Evolutionary conservation across 257 asterid species (phyloP).

Genomic region (Capsicum chinense): DNA sequence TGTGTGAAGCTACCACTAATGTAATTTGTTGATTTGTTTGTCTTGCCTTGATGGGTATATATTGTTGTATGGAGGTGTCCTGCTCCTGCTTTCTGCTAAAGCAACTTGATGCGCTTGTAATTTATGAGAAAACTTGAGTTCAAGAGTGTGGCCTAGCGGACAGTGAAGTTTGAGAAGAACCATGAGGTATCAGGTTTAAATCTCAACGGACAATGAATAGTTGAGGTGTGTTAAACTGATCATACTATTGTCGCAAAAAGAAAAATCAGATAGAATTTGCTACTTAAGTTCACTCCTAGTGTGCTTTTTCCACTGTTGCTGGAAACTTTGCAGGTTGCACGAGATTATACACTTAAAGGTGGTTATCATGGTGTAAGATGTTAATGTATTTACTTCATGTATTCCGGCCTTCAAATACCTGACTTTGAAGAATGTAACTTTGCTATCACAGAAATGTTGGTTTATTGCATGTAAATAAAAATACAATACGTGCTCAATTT

Average conservation of each 20-base stretch:
- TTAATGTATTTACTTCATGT: background rate
- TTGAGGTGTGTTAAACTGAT: too few species aligned
- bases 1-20: constrained; percentile 9
- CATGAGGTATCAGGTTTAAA: background rate
- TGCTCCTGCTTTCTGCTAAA: background rate
- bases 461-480: background rate
- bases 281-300: background rate
- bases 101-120: background rate
- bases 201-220: background rate
- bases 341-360: background rate
- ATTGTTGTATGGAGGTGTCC: background rate
- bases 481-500: background rate
- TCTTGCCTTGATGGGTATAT: background rate
- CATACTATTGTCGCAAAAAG: too few species aligned
- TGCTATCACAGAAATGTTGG: background rate
- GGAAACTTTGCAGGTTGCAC: background rate
- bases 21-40: constrained; percentile 18
- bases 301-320: background rate
- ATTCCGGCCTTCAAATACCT: too few species aligned
- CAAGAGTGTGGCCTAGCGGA: background rate
- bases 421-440: background rate
- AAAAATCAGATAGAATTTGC: too few species aligned
- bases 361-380: background rate
- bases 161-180: background rate
- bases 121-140: background rate